phyloP scores from a whole-genome alignment of 2,329 filamentous ascomycete species.

The Aspergillus tamarii region DNA sequence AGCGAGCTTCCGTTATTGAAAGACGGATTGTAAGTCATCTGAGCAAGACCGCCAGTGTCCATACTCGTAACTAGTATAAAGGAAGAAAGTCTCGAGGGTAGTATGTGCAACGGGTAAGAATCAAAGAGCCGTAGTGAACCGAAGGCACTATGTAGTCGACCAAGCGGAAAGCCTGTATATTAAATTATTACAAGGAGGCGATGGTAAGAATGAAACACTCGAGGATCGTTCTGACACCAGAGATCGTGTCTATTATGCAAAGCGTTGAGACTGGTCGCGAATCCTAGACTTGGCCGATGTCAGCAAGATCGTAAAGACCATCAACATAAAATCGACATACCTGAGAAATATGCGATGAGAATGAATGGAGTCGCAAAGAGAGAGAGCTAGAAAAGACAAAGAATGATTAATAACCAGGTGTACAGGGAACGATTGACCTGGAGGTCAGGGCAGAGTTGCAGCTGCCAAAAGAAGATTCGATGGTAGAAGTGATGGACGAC shows the following conservation, averaged over 20 bases:
- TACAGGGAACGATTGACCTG: constrained; percentile 22
- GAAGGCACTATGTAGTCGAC: constrained; percentile 14
- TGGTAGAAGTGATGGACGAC: constrained; percentile 24
- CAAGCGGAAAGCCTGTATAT: constrained; percentile 21
- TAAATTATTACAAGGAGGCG: constrained; percentile 36
- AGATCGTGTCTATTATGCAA: constrained; percentile 19
- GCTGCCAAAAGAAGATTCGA: constrained; percentile 7
- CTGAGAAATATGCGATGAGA: constrained; percentile 18
- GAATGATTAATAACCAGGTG: constrained; percentile 23
- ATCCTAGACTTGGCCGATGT: constrained; percentile 12
- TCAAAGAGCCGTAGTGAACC: constrained; percentile 16
- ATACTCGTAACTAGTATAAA: constrained; percentile 49
- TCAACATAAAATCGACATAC: constrained; percentile 13
- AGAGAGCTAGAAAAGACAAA: constrained; percentile 16
- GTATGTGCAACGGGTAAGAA: constrained; percentile 34
- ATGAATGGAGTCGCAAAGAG: constrained; percentile 2
- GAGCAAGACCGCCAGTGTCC: constrained; percentile 99
- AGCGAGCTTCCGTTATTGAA: constrained; percentile 68
- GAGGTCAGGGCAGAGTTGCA: constrained; percentile 19
- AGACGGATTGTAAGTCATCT: constrained; percentile 90
- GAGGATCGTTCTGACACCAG: constrained; percentile 18
- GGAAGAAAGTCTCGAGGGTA: constrained; percentile 25
- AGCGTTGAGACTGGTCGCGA: constrained; percentile 10
- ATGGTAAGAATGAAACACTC: constrained; percentile 21
- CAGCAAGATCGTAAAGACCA: constrained; percentile 9